phyloP scores from a whole-genome alignment of 768 basidiomycete genomes.

The Obba rivulosa region DNA sequence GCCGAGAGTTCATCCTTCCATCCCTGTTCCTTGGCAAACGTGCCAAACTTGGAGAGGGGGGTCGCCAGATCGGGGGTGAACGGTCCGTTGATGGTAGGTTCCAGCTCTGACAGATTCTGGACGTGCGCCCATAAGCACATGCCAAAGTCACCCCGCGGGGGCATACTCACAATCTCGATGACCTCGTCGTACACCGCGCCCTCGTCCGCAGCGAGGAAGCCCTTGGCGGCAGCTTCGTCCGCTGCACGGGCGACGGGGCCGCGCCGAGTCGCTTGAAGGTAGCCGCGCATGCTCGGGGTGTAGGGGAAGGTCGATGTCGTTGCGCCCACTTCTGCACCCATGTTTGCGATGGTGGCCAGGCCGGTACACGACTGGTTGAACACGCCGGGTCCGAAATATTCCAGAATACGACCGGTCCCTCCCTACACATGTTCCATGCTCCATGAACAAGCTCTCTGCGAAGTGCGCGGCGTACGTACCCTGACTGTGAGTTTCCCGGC shows the following conservation, averaged over 20 bases:
- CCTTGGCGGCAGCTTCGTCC: conserved; percentile 70
- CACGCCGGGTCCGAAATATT: conserved; percentile 96
- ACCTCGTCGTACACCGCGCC: conserved; percentile 92
- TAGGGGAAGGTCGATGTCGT: conserved; percentile 99
- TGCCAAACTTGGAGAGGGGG: conserved; percentile 83
- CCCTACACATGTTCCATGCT: conserved; percentile 47
- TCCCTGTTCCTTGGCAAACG: conserved; percentile 74
- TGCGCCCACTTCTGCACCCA: conserved; percentile 99
- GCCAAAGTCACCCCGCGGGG: neutral
- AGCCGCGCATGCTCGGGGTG: conserved; percentile 81
- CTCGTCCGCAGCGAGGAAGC: conserved; percentile 79
- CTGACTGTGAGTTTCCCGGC: conserved; percentile 92
- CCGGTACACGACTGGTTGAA: conserved; percentile 89
- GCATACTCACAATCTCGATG: conserved; percentile 74
- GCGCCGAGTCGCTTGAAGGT: conserved; percentile 87
- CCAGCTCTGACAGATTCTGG: conserved; percentile 87
- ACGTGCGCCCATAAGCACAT: neutral
- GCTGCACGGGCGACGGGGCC: conserved; percentile 82
- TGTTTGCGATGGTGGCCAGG: conserved; percentile 95
- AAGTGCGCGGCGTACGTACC: conserved; percentile 38
- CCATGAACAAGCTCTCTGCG: neutral
- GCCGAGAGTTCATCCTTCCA: conserved; percentile 95
- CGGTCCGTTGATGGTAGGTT: conserved; percentile 93
- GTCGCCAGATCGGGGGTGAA: conserved; percentile 97
- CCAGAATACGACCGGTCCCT: conserved; percentile 92